These are phyloP conservation scores for Microdochium bolleyi DNA, from an alignment of 2,329 filamentous ascomycete species.

Conservation along the genomic window DNA sequence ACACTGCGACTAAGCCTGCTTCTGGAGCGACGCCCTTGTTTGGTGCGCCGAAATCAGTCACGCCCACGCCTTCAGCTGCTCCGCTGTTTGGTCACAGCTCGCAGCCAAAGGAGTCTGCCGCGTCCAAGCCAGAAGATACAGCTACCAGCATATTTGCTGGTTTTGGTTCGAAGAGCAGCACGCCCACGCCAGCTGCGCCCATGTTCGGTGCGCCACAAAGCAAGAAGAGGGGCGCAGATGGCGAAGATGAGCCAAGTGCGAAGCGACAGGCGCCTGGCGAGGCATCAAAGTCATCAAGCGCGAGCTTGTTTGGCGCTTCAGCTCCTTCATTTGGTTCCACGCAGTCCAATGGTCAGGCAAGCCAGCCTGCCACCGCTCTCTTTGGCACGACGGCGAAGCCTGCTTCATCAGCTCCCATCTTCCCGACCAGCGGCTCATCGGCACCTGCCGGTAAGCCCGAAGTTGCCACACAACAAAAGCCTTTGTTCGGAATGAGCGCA, in stretches of 20 bases:
- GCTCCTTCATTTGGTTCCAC: background rate
- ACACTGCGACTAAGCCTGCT: background rate
- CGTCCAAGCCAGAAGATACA: background rate
- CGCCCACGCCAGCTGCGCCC: background rate
- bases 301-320: background rate
- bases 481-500: conserved; percentile 23
- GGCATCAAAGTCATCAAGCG: background rate
- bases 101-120: background rate
- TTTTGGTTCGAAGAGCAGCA: background rate
- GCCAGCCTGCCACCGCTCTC: conserved; percentile 1
- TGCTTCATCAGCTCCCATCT: conserved; percentile 3
- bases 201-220: conserved; percentile 17
- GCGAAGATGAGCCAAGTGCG: background rate
- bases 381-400: conserved; percentile 11
- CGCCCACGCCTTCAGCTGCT: background rate
- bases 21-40: background rate
- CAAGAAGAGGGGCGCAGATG: background rate
- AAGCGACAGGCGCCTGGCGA: background rate
- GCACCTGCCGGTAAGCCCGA: conserved; percentile 10
- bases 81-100: background rate
- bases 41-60: background rate
- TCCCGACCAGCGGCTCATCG: background rate
- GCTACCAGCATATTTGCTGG: background rate
- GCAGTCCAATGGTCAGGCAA: background rate
- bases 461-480: conserved; percentile 14